Base-by-base conservation (phyloP, 176 grass and related monocot genomes). In the Avena sativa region DNA sequence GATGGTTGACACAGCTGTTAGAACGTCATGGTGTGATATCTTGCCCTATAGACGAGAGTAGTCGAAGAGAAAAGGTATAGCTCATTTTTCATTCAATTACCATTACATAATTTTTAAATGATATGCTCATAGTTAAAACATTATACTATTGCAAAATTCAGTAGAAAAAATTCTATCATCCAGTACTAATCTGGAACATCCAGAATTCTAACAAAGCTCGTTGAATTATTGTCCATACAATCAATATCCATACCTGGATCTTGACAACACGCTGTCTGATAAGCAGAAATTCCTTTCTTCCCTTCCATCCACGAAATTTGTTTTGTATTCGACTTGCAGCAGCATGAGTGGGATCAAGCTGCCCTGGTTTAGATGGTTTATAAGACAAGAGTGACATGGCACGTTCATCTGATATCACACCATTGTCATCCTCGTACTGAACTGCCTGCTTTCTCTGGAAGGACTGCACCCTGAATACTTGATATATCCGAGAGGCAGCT, bases 271-370 rank as follows among this genome's bases (percentile, higher is more conserved):
- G 87, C 55, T 94, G 92, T 74, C 91, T 92, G 81, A 96, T 86
- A 78, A 99, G 87, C 51, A 96, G 78, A 87, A 99, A 99, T 77
- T 99, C 94, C 67, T 91, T 99, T 86, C 97, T 91, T 64, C 94
- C 92, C 83, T 99, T 96, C 87, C 90, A 99, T 57, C 94, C 97
- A 53, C 94, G 89, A 44, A 85, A 99, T 66, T 99, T 99, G 60
- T 99, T 99, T 83, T 99, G 97, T 80, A 99, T 99, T 68, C 97
- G 88, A 67, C 89, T 93, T 79, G 97, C 97, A 88, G 97, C 97
- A 88, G 79, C 58, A 92, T 96, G 90, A 52, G 84, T 36, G 15
- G 94, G 91, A 76, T 92, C 91, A 83, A 94, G 71, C 17, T 91
- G 88, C 16, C 84, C 85, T 83, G 87, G 80, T 84, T 94, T 96